phyloP scores from a whole-genome alignment of 306 rosid genomes.

The Biancaea sappan region DNA sequence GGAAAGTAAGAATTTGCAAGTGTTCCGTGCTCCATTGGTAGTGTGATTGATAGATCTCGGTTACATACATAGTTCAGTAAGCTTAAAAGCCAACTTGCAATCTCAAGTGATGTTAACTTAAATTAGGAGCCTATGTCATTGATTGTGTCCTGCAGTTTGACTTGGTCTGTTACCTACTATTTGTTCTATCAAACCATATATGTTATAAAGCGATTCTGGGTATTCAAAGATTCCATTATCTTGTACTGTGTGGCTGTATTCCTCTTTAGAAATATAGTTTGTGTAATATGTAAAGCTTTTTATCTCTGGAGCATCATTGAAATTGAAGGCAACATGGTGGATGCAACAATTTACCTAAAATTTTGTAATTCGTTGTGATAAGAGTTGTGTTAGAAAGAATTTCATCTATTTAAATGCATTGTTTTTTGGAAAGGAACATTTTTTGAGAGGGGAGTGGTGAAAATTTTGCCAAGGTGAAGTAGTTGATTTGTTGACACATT shows the following conservation, averaged over 20 bases:
- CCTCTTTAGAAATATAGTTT: background rate
- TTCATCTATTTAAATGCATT: background rate
- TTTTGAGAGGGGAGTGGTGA: background rate
- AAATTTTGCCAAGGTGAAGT: background rate
- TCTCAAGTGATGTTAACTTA: background rate
- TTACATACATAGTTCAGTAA: background rate
- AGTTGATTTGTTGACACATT: background rate
- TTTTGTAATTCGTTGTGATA: background rate
- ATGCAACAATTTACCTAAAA: background rate
- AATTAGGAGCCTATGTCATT: background rate
- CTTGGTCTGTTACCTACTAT: background rate
- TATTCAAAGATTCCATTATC: background rate
- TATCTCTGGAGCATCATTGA: background rate
- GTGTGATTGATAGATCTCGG: background rate
- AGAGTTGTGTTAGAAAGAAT: background rate
- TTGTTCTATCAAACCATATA: background rate
- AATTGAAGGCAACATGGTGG: background rate
- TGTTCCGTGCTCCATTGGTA: background rate
- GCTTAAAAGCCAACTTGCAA: background rate
- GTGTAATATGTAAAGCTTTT: background rate
- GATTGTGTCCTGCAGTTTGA: background rate
- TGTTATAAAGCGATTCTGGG: background rate
- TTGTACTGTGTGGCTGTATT: background rate
- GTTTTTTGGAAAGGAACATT: background rate
- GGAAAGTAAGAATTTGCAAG: slow-evolving; percentile 2